phyloP scores from a whole-genome alignment of 768 basidiomycete genomes.

The Calocybe cyanea region DNA sequence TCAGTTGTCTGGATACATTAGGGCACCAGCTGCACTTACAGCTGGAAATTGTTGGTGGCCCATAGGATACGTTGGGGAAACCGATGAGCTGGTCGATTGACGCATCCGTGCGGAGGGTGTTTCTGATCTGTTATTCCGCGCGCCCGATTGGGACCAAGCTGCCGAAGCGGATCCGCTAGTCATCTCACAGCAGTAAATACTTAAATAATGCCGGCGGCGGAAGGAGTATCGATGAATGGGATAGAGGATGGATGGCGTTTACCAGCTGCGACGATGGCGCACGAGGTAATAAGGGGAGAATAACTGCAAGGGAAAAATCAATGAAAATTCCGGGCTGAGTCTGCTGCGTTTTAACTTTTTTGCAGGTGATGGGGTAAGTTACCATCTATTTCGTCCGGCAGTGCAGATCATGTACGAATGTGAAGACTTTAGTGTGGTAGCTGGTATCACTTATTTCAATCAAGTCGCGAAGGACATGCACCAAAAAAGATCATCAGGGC shows the following conservation, averaged over 20 bases:
- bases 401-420: constrained; percentile 32
- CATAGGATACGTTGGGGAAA: constrained; percentile 28
- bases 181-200: too few relatives aligned
- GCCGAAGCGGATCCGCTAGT: constrained; percentile 30
- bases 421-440: constrained; percentile 11
- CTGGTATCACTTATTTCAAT: constrained; percentile 16
- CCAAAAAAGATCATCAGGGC: constrained; percentile 23
- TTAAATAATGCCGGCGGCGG: constrained; percentile 25
- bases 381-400: constrained; percentile 36
- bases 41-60: constrained; percentile 12
- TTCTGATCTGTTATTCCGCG: constrained; percentile 28
- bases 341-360: constrained; percentile 33
- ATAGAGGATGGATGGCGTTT: constrained; percentile 27
- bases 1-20: constrained; percentile 21
- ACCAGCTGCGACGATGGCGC: constrained; percentile 27
- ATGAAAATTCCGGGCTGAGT: constrained; percentile 28
- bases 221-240: constrained; percentile 36
- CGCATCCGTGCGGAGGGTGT: constrained; percentile 29
- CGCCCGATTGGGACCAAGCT: constrained; percentile 26
- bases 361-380: neutral
- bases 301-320: constrained; percentile 20
- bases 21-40: constrained; percentile 30
- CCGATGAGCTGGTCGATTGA: constrained; percentile 36
- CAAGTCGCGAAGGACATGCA: constrained; percentile 22
- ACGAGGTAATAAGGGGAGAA: constrained; percentile 10